These are phyloP conservation scores for Hypomontagnella monticulosa DNA, from an alignment of 495 filamentous ascomycete genomes.

Conservation along the genomic window DNA sequence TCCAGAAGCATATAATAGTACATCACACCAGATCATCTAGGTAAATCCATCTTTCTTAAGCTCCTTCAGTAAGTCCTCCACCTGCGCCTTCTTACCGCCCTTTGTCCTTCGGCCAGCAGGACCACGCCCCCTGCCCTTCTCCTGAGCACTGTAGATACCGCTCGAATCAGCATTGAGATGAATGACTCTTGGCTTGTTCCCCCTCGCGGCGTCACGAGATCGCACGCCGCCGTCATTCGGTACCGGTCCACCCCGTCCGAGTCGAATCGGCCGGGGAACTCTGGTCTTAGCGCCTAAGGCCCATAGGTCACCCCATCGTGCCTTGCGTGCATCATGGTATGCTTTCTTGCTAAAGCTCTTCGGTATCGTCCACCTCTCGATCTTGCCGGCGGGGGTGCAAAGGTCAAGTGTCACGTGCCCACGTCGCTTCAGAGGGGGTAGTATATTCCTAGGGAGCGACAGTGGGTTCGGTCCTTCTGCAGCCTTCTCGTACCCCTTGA, in stretches of 20 bases:
- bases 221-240: slow-evolving; percentile 55
- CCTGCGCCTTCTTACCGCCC: slow-evolving; percentile 60
- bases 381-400: slow-evolving; percentile 83
- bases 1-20: background rate
- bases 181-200: slow-evolving; percentile 46
- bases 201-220: slow-evolving; percentile 41
- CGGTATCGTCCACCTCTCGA: slow-evolving; percentile 96
- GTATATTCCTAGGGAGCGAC: slow-evolving; percentile 78
- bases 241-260: slow-evolving; percentile 58
- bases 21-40: background rate
- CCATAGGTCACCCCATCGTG: slow-evolving; percentile 93
- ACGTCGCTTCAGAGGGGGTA: slow-evolving; percentile 83
- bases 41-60: slow-evolving; percentile 42
- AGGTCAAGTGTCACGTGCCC: slow-evolving; percentile 90
- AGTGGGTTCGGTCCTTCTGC: slow-evolving; percentile 62
- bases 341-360: slow-evolving; percentile 80
- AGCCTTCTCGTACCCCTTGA: slow-evolving; percentile 53
- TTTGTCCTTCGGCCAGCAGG: slow-evolving; percentile 61
- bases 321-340: slow-evolving; percentile 91
- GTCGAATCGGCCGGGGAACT: slow-evolving; percentile 65
- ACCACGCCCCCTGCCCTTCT: slow-evolving; percentile 37
- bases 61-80: slow-evolving; percentile 55
- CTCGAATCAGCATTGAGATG: slow-evolving; percentile 46
- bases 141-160: slow-evolving; percentile 48
- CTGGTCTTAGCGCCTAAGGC: slow-evolving; percentile 92